Evolutionary conservation across 2,329 filamentous ascomycete genomes (phyloP), one percentile per base, ranked within the genome.

Genomic region (Colletotrichum liaoningense): DNA sequence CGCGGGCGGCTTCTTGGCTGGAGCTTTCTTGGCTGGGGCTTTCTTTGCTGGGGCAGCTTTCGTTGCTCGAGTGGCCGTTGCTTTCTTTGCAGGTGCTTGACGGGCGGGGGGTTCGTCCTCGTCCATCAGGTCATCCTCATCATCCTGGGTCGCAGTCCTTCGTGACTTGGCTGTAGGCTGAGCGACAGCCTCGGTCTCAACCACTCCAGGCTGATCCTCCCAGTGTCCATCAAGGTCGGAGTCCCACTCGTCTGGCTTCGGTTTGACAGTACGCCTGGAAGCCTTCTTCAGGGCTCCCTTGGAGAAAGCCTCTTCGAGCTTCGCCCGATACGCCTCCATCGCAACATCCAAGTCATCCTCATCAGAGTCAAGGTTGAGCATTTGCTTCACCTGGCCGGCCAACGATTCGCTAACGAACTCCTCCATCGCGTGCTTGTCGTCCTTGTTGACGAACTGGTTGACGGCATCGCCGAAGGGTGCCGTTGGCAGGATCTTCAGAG

Each of bases 391-490:
- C 78, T 95, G 93, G 26, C 88, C 90, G 2, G 90, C 87, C 2
- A 96, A 84, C 16, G 92, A 93, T 38, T 95, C 92, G 26, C 89
- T 90, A 11, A 96, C 92, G 77, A 96, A 96, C 56, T 91, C 86
- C 79, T 95, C 92, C 92, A 98, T 95, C 3, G 95, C 95, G 78
- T 97, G 92, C 80, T 95, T 97, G 84, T 99, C 97, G 76, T 98
- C 95, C 77, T 98, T 98, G 80, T 95, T 92, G 30, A 99, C 95
- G 78, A 97, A 99, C 74, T 97, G 94, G 59, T 92, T 93, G 5
- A 99, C 95, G 0, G 97, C 97, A 79, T 98, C 95, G 19, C 95
- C 94, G 79, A 99, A 98, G 0, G 93, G 93, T 35, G 95, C 97
- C 78, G 98, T 94, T 0, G 97, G 97, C 0, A 99, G 88, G 62